Evolutionary conservation across 345 rosid species (phyloP), one percentile per base, ranked within the genome.

Genomic region (Bruguiera sexangula): DNA sequence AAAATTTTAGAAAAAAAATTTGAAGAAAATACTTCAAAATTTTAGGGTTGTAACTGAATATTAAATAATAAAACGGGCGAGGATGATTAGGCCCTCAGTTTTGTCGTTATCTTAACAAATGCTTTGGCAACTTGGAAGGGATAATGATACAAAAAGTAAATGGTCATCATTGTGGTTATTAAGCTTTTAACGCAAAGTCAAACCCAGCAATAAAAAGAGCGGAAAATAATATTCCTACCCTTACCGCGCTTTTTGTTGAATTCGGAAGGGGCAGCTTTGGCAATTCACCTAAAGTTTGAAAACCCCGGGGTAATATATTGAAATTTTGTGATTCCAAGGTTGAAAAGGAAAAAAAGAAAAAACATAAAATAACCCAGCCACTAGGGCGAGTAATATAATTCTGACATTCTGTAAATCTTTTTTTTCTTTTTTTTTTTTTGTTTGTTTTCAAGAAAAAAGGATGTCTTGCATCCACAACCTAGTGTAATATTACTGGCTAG

Each of bases 131-230:
- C 50, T 43, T 13, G 50, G 16, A 2, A 56, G 18, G 59, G 60
- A 56, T 24, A 56, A 56, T 56, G 29, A 56, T 74, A 78, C 65
- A 46, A 60, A 76, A 71, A 69, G 81, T 46, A 63, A 60, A 61
- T 43, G 69, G 54, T 36, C 65, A 65, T 68, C 59, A 70, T 80
- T 50, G 50, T 32, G 5, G 43, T 52, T 30, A 5, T 16, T 1
- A 7, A 43, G 29, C 8, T 37, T 60, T 71, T 75, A 75, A 60
- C 4, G 51, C 46, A 20, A 77, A 77, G 83, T 80, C 80, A 80
- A 82, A 77, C 70, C 27, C 2, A 6, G 64, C 18, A 56, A 65
- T 50, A 50, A 26, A 22, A 63, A 10, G 63, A 50, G 51, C n/a
- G 59, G 8, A 68, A 59, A 13, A 29, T 13, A 43, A 13, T 0